Evolutionary conservation across 1,284 basidiomycete species (phyloP).

Genomic region (Microbotryum saponariae): DNA sequence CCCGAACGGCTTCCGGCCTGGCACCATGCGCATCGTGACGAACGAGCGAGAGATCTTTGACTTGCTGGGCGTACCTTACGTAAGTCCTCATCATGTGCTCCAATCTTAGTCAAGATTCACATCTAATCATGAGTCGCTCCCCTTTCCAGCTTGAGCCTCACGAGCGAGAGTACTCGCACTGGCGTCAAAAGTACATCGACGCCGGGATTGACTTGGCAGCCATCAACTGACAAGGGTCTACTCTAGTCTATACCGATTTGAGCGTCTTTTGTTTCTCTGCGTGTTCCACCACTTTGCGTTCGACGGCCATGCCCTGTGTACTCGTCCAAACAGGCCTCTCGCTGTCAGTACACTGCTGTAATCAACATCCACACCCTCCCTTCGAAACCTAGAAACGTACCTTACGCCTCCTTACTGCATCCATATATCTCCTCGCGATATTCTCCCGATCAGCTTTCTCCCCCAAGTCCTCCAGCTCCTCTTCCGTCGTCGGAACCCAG

Average conservation of each 20-base stretch:
- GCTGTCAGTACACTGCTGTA: neutral
- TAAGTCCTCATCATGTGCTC: neutral
- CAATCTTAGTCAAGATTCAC: neutral
- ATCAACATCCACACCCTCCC: neutral
- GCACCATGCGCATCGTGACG: constrained; percentile 25
- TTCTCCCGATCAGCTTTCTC: constrained; percentile 91
- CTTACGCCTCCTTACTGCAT: constrained; percentile 79
- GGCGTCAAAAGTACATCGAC: constrained; percentile 3
- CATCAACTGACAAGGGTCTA: neutral
- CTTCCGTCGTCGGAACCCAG: constrained; percentile 97
- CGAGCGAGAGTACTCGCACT: constrained; percentile 14
- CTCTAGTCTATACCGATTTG: constrained; percentile 53
- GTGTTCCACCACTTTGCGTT: constrained; percentile 82
- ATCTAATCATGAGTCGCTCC: neutral
- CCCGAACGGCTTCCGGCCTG: constrained; percentile 29
- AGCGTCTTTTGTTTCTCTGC: constrained; percentile 96
- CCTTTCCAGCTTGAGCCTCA: constrained; percentile 14
- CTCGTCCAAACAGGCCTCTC: neutral
- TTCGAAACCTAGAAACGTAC: constrained; percentile 10
- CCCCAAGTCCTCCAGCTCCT: constrained; percentile 93
- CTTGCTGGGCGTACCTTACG: constrained; percentile 26
- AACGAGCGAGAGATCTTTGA: constrained; percentile 32
- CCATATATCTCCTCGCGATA: constrained; percentile 91
- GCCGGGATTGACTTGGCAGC: neutral
- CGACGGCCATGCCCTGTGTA: constrained; percentile 73